Conservation (phyloP, 129 eudicot genomes). For the Cynara cardunculus region DNA sequence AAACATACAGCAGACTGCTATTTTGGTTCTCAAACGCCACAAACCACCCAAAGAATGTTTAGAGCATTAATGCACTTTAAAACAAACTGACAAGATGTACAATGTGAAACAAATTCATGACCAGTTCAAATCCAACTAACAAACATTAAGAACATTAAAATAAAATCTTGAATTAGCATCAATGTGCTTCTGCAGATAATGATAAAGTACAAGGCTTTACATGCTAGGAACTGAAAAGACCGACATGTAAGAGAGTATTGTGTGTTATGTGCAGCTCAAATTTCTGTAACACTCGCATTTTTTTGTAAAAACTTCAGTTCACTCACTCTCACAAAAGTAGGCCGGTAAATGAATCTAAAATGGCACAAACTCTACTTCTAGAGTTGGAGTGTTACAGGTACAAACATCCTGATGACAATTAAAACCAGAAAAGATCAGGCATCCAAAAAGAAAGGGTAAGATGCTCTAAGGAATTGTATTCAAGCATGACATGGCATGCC, state of each 20-base stretch:
- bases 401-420: not conserved
- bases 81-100: not conserved
- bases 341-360: not conserved
- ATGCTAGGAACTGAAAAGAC: not conserved
- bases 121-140: not conserved
- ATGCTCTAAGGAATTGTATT: not conserved
- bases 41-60: not conserved
- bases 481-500: not conserved
- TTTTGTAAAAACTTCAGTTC: not conserved
- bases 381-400: not conserved
- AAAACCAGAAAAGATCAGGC: not conserved
- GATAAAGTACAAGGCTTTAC: not conserved
- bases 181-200: not conserved
- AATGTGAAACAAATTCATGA: not conserved
- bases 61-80: not conserved
- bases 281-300: not conserved
- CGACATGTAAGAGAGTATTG: not conserved
- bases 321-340: not conserved
- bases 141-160: not conserved
- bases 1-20: not conserved
- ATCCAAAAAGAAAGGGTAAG: not conserved
- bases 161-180: not conserved
- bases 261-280: not conserved
- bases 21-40: not conserved
- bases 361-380: not conserved